Base-by-base conservation (phyloP, 768 basidiomycete genomes). In the Collybia mongolica region DNA sequence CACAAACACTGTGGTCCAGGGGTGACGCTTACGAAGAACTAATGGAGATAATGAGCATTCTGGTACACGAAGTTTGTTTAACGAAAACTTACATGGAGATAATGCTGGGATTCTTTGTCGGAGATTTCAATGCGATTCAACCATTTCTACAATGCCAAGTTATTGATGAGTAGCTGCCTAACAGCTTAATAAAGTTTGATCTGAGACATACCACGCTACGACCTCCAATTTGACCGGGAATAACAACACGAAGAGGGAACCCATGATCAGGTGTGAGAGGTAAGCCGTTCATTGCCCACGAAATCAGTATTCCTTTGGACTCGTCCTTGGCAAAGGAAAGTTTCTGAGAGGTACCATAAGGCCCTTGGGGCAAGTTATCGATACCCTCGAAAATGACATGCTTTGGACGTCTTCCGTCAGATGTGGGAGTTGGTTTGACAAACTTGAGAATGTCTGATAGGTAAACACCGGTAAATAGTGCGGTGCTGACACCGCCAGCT, bases 221-320 rank as follows among this genome's bases (percentile, higher is more conserved):
- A 3, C 82, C 84, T 20, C 84, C 84, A 39, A 86, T 84, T 48
- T 82, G 77, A 3, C 80, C 80, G 0, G 84, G 83, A 0, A 86
- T 71, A 51, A 86, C 70, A 4, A 84, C 62, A n/a, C 84, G 73
- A n/a, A 86, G 58, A 0, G 84, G 84, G 55, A 74, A 83, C 9
- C 84, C 84, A 52, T 87, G 84, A 54, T 86, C 84, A 5, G 82
- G 82, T 40, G 76, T 74, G 6, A 86, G 68, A 55, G 76, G 73
- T 19, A 75, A 62, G 1, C 83, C 83, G 49, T 84, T 84, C 82
- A 84, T 83, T 12, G 71, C 75, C 80, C 81, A 65, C 56, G 69
- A 53, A 17, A 81, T 63, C 42, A 84, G 61, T 75, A 84, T 82
- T 0, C 80, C 79, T 54, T 68, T 71, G 17, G 70, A 67, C 49